A percentile compares a stretch with the other conserved stretches of the same genome.
These are phyloP conservation scores for Suillus luteus DNA, from an alignment of 768 basidiomycete genomes.

Conservation along the genomic window DNA sequence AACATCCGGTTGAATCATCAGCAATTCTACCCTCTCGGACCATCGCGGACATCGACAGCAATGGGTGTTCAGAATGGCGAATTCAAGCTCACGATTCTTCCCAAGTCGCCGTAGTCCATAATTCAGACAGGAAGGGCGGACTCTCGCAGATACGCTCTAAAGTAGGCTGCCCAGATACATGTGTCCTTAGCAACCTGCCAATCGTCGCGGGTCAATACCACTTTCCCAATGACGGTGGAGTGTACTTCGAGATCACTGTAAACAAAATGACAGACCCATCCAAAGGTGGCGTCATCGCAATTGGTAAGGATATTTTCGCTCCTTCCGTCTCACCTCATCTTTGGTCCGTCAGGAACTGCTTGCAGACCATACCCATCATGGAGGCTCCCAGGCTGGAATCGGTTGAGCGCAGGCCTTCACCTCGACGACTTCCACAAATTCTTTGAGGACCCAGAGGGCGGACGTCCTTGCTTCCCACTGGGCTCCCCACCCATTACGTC, in stretches of 20 bases:
- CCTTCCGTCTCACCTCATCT: background rate
- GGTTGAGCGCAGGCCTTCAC: slow-evolving; percentile 64
- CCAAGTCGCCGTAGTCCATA: slow-evolving; percentile 41
- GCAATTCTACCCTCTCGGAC: slow-evolving; percentile 50
- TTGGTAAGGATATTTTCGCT: slow-evolving; percentile 44
- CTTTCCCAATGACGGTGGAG: slow-evolving; percentile 51
- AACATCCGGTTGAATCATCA: slow-evolving; percentile 42
- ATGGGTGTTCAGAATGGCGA: slow-evolving; percentile 57
- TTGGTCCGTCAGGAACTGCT: slow-evolving; percentile 50
- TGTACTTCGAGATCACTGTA: slow-evolving; percentile 67
- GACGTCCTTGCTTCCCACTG: slow-evolving; percentile 49
- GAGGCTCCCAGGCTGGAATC: slow-evolving; percentile 73
- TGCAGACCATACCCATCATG: slow-evolving; percentile 66
- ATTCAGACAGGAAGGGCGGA: slow-evolving; percentile 34
- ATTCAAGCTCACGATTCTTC: slow-evolving; percentile 49
- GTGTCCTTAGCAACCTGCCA: slow-evolving; percentile 61
- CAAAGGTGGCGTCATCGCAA: slow-evolving; percentile 52
- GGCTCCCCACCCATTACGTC: slow-evolving; percentile 32
- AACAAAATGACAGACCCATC: slow-evolving; percentile 41
- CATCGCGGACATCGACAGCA: slow-evolving; percentile 51
- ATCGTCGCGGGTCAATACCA: slow-evolving; percentile 63
- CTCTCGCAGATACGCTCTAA: slow-evolving; percentile 45
- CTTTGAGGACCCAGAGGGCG: slow-evolving; percentile 68
- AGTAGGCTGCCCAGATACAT: slow-evolving; percentile 47
- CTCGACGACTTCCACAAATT: slow-evolving; percentile 75